Conservation (phyloP, 2,329 filamentous ascomycete genomes). For the Talaromyces sp. region DNA sequence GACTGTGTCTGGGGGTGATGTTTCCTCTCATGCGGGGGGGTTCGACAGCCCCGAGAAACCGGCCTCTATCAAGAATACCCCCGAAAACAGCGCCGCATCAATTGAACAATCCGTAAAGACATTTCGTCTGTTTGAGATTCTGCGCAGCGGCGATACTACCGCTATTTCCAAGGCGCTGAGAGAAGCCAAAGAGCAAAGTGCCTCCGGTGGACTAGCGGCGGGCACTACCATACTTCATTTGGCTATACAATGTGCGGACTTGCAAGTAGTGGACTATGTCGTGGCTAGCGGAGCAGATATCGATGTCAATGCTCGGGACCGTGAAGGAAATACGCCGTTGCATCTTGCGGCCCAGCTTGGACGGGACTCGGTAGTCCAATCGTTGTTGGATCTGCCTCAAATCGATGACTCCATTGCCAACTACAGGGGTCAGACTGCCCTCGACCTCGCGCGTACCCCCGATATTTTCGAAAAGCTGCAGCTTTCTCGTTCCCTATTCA, state of each 20-base stretch:
- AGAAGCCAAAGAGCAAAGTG: slow-evolving; percentile 53
- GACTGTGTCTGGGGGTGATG: slow-evolving; percentile 22
- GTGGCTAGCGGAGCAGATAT: slow-evolving; percentile 68
- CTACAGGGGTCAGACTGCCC: slow-evolving; percentile 74
- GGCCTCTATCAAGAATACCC: slow-evolving; percentile 1
- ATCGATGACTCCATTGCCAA: slow-evolving; percentile 90
- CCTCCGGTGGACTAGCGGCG: slow-evolving; percentile 39
- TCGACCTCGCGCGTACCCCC: slow-evolving; percentile 85
- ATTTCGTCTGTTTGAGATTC: slow-evolving; percentile 88
- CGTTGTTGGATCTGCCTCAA: slow-evolving; percentile 74
- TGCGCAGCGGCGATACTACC: slow-evolving; percentile 84
- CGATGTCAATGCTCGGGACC: slow-evolving; percentile 86
- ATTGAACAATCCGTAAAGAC: slow-evolving; percentile 93
- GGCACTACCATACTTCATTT: slow-evolving; percentile 84
- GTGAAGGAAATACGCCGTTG: slow-evolving; percentile 89
- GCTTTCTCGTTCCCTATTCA: slow-evolving; percentile 81
- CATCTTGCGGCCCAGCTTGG: slow-evolving; percentile 84
- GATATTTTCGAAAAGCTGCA: slow-evolving; percentile 96
- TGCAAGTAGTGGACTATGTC: slow-evolving; percentile 91
- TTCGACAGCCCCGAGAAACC: slow-evolving; percentile 22
- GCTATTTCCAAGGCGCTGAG: slow-evolving; percentile 81
- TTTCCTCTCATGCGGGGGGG: slow-evolving; percentile 28
- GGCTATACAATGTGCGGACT: slow-evolving; percentile 91
- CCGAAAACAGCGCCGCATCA: slow-evolving; percentile 36
- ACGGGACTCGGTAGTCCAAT: slow-evolving; percentile 72